Conservation (phyloP, 139 green algal species). For the Asterochloris erici region DNA sequence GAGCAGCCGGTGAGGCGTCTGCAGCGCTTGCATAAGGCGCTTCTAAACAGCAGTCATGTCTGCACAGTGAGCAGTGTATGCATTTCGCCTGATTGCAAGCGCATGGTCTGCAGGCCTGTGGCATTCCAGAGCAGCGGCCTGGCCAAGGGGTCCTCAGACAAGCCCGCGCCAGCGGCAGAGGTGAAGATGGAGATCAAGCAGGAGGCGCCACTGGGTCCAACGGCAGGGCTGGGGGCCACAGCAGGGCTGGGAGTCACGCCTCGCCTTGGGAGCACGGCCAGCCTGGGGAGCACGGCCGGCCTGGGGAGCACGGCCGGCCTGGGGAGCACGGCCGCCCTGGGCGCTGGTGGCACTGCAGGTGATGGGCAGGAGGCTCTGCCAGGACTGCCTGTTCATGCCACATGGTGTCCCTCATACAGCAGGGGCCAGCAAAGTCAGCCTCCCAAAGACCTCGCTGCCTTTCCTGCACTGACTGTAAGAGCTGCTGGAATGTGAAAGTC, state of each 20-base stretch:
- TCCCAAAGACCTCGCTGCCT: too few relatives aligned
- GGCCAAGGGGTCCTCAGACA: conserved; percentile 21
- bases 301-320: background rate
- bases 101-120: conserved; percentile 53
- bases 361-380: background rate
- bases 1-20: too few relatives aligned
- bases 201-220: background rate
- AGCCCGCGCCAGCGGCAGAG: conserved; percentile 8
- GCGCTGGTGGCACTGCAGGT: background rate
- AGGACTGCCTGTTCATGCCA: too few relatives aligned
- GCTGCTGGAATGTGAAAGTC: too few relatives aligned
- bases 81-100: too few relatives aligned
- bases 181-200: conserved; percentile 1
- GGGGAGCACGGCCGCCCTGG: conserved; percentile 10
- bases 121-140: conserved; percentile 78
- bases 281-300: conserved; percentile 11
- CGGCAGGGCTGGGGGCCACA: conserved; percentile 1
- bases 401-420: too few relatives aligned
- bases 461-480: too few relatives aligned
- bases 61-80: too few relatives aligned
- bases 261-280: background rate
- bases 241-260: background rate
- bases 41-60: too few relatives aligned
- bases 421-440: too few relatives aligned
- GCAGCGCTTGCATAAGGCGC: too few relatives aligned